Percentiles rank a stretch among this genome's conserved stretches.
Conservation (phyloP, 352 stramenopile genomes). For the Phytophthora pluvialis region DNA sequence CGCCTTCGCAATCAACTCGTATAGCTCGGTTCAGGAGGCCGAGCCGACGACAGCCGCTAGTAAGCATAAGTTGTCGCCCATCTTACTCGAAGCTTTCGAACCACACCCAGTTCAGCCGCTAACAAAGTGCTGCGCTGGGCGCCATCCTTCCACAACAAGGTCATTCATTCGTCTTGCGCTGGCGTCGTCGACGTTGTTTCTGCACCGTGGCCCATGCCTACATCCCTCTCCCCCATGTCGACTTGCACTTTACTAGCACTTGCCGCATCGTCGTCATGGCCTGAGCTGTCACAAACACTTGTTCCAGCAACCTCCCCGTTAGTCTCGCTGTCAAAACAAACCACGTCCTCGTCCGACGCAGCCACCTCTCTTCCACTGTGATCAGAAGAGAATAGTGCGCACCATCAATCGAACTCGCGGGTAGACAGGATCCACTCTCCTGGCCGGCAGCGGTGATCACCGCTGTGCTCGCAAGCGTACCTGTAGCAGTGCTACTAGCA, state of each 20-base stretch:
- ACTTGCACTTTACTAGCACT: neutral
- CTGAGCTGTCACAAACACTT: neutral
- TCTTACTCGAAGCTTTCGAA: too few relatives aligned
- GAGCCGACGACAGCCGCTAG: too few relatives aligned
- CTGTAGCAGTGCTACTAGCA: slow-evolving; percentile 66
- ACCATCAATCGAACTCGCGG: slow-evolving; percentile 41
- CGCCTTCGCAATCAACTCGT: too few relatives aligned
- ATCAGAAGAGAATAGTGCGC: slow-evolving; percentile 13
- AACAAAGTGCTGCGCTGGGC: slow-evolving; percentile 1
- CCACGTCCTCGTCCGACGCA: slow-evolving; percentile 15
- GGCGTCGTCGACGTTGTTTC: neutral
- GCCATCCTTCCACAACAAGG: slow-evolving; percentile 45
- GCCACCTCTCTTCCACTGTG: neutral
- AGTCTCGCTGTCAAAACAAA: slow-evolving; percentile 13
- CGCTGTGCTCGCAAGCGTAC: slow-evolving; percentile 92
- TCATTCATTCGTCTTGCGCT: slow-evolving; percentile 12
- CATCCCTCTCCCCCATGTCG: neutral
- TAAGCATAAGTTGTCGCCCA: too few relatives aligned
- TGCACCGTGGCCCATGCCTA: neutral
- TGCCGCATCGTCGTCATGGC: neutral
- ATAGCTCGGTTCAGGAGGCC: too few relatives aligned
- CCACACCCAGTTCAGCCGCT: too few relatives aligned
- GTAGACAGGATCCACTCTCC: slow-evolving; percentile 61
- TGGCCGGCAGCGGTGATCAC: slow-evolving; percentile 66
- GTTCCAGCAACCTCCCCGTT: neutral